Evolutionary conservation across 2,329 filamentous ascomycete genomes (phyloP), one percentile per base, ranked within the genome.

Genomic region (Aspergillus hortae): DNA sequence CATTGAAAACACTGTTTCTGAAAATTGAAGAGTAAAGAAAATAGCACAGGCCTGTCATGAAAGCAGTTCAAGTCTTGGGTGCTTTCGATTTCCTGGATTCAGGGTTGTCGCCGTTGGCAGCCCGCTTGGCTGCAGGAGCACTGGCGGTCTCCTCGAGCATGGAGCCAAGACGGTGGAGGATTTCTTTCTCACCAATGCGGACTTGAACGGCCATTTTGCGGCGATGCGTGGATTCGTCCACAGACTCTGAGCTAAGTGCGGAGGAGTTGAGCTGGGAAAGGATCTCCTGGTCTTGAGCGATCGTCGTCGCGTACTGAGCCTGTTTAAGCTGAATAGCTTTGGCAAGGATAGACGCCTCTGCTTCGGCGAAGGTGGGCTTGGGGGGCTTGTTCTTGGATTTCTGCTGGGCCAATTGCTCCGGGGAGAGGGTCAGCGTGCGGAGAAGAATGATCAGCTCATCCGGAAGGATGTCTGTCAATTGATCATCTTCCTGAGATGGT

Each of bases 141-240:
- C 52, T 49, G 42, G 33, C 44, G 23, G 25, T 50, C 11, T 50
- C 32, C 25, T 65, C 59, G 32, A 76, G 65, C 57, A 67, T 69
- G 44, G 55, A 59, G 53, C 80, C 75, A 1, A 84, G 76, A 61
- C 83, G 77, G 50, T 76, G 70, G 21, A 91, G 65, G 5, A 92
- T 74, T 59, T 79, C 77, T 67, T 90, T 90, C 70, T 92, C 89
- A 12, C 88, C 89, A 2, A 85, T 70, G 53, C 89, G 80, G 33
- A 91, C 86, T 46, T 81, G 74, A 19, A 85, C 63, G 0, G 88
- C 88, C 84, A 88, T 88, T 41, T 71, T 74, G 12, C 68, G 61
- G 30, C 73, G 71, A 21, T 64, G 64, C 17, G 52, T 30, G 10
- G 58, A 63, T 46, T 58, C 67, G 46, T 79, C 72, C 27, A 71